Conservation (phyloP, 331 rosid species). For the Acacia concinna region DNA sequence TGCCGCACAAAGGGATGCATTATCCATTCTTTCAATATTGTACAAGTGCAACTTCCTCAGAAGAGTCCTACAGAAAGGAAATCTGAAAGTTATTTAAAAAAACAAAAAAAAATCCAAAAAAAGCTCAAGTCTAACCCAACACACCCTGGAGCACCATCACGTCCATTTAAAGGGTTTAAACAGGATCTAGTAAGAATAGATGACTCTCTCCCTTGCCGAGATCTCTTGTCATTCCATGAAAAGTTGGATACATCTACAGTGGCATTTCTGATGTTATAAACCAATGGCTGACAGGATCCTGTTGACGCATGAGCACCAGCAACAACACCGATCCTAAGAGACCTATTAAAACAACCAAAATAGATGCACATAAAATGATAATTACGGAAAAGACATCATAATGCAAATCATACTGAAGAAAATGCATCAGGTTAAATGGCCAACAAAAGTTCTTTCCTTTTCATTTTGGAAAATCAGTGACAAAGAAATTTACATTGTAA, state of each 20-base stretch:
- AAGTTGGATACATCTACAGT: conserved; percentile 71
- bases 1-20: conserved; percentile 72
- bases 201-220: conserved; percentile 97
- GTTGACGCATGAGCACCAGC: conserved; percentile 59
- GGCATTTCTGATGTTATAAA: conserved; percentile 61
- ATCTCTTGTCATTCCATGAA: conserved; percentile 94
- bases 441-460: neutral
- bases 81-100: conserved; percentile 29
- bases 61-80: conserved; percentile 53
- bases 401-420: conserved; percentile 5
- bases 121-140: conserved; percentile 29
- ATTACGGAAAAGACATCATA: neutral
- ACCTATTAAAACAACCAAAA: conserved; percentile 55
- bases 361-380: conserved; percentile 2
- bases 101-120: conserved; percentile 23
- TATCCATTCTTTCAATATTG: conserved; percentile 93
- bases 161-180: conserved; percentile 81
- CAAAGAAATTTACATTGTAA: conserved; percentile 16
- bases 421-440: conserved; percentile 6
- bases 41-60: conserved; percentile 85
- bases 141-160: conserved; percentile 80
- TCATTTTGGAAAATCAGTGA: neutral
- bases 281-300: conserved; percentile 85
- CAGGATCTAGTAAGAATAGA: conserved; percentile 88
- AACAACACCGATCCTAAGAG: conserved; percentile 93